These are phyloP conservation scores for Beauveria caledonica DNA, from an alignment of 2,329 filamentous ascomycete genomes.

Conservation along the genomic window DNA sequence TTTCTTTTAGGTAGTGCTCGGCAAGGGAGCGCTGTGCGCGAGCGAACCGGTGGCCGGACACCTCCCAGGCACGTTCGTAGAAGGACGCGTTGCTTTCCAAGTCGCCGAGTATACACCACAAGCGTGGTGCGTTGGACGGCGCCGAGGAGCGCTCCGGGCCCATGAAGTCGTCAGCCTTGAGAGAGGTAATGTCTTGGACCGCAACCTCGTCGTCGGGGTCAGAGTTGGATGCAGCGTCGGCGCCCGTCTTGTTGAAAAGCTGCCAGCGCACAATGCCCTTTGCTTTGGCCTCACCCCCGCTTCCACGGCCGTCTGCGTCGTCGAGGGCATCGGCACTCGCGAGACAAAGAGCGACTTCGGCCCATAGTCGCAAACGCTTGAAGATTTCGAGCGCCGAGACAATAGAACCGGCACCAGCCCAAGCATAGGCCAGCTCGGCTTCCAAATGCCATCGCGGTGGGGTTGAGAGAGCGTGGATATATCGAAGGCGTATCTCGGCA, in stretches of 20 bases:
- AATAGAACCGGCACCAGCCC: constrained; percentile 80
- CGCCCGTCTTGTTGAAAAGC: constrained; percentile 59
- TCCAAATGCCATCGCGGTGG: constrained; percentile 92
- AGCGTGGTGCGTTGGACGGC: constrained; percentile 72
- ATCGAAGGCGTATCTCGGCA: constrained; percentile 66
- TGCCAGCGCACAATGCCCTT: constrained; percentile 67
- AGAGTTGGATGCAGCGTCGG: constrained; percentile 20
- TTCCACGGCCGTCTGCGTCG: constrained; percentile 44
- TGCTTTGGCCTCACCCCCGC: constrained; percentile 69
- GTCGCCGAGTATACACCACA: constrained; percentile 92
- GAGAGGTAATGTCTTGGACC: constrained; percentile 41
- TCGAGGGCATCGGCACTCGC: constrained; percentile 54
- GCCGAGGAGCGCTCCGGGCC: constrained; percentile 61
- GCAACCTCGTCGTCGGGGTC: constrained; percentile 44
- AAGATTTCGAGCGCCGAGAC: constrained; percentile 92
- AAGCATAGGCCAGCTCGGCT: constrained; percentile 84
- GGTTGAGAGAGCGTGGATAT: constrained; percentile 75
- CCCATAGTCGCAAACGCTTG: constrained; percentile 86
- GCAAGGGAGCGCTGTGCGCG: constrained; percentile 83
- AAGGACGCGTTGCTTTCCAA: constrained; percentile 65
- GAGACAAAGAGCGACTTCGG: constrained; percentile 86
- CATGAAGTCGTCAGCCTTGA: constrained; percentile 43
- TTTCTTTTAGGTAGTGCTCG: constrained; percentile 61
- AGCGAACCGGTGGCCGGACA: constrained; percentile 73
- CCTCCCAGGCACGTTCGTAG: constrained; percentile 81